Percentiles rank a stretch among this genome's conserved stretches.
Evolutionary conservation across 495 filamentous ascomycete genomes (phyloP).

Genomic region (Penicillium soppii): DNA sequence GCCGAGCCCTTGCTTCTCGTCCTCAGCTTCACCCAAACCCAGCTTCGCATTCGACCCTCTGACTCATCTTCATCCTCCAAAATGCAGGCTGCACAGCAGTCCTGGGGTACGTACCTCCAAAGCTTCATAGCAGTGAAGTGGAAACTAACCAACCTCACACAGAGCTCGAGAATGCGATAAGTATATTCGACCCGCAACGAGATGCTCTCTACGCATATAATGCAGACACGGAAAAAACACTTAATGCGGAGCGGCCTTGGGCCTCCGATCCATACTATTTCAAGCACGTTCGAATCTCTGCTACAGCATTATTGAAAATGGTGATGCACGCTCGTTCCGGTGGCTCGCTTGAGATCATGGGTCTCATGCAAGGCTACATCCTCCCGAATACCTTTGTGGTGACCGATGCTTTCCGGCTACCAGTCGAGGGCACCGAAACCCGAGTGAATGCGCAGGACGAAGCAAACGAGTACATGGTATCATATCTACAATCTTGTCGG

Average conservation of each 20-base stretch:
- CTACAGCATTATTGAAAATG: conserved; percentile 96
- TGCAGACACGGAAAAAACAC: conserved; percentile 58
- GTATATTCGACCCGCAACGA: conserved; percentile 77
- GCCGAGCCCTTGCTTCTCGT: neutral
- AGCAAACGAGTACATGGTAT: conserved; percentile 94
- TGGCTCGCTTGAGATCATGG: conserved; percentile 93
- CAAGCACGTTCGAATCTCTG: conserved; percentile 88
- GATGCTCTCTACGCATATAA: conserved; percentile 91
- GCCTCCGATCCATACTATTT: conserved; percentile 81
- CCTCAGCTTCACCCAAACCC: neutral
- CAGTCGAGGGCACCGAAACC: conserved; percentile 97
- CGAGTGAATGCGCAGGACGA: conserved; percentile 93
- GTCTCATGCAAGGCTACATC: conserved; percentile 96
- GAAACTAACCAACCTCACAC: conserved; percentile 18
- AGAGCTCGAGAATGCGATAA: conserved; percentile 89
- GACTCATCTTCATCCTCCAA: conserved; percentile 2
- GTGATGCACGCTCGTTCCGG: conserved; percentile 97
- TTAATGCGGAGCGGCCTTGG: conserved; percentile 70
- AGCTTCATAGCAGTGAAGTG: neutral
- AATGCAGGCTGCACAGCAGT: conserved; percentile 58
- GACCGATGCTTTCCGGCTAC: conserved; percentile 90
- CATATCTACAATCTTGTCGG: conserved; percentile 73
- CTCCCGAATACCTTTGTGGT: conserved; percentile 79
- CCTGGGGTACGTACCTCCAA: conserved; percentile 51
- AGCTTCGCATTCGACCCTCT: neutral